Evolutionary conservation across 2,329 filamentous ascomycete species (phyloP), one percentile per base, ranked within the genome.

Genomic region (Colletotrichum melonis): DNA sequence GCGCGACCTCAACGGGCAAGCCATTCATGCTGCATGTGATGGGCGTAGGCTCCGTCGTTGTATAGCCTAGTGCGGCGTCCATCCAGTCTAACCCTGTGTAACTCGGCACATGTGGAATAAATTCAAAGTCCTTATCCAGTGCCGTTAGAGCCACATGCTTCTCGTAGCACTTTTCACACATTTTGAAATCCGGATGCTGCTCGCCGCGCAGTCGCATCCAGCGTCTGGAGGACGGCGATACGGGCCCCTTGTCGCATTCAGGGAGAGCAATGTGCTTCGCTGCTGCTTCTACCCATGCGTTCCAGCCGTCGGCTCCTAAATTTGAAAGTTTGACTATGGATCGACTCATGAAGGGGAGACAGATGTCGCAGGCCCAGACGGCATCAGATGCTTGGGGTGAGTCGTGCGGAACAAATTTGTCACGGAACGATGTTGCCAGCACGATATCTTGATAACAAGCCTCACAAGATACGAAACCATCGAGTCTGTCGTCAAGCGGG

Each of bases 141-240:
- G 62, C 62, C 0, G 82, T 83, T 3, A 78, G 56, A 0, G 76
- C 79, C 6, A 83, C n/a, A 14, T 77, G 79, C 22, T 84, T 82
- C 12, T 83, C 68, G 68, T 80, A 83, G 26, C 82, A 84, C 1
- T 79, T 69, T 57, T 83, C 80, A 63, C 83, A 84, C 0, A 81
- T 74, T 4, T 74, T 72, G 56, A 84, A 56, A 1, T 76, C 74
- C 1, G 79, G 72, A 3, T 82, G 77, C 6, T 7, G 42, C 11
- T 62, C 72, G 1, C 75, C 76, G 0, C 78, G 76, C 0, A 78
- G 75, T 0, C 76, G 49, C 32, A 78, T 78, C 81, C 81, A 84
- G 5, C 71, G 77, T 0, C 76, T 73, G 2, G 70, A 74, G 12
- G 77, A 77, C 1, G 77, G 70, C 19, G 75, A 72, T 0, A 78